Evolutionary conservation across 352 stramenopile species (phyloP).

Genomic region (Pythium monospermum): DNA sequence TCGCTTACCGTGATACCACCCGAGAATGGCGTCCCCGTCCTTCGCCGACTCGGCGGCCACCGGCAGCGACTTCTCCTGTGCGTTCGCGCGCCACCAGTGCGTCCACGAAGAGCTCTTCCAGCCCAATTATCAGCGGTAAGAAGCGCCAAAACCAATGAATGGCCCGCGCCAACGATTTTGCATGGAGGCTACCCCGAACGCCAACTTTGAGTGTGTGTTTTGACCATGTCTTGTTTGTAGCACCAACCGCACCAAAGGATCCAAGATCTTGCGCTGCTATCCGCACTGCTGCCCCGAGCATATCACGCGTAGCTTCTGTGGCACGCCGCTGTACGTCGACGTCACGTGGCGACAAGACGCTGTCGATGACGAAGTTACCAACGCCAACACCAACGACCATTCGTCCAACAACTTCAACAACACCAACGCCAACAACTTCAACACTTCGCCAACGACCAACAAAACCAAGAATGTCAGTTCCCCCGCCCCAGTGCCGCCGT

Average conservation of each 20-base stretch:
- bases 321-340: constrained; percentile 34
- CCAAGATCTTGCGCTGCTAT: constrained; percentile 62
- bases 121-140: constrained; percentile 14
- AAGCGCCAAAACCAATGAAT: no score
- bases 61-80: constrained; percentile 11
- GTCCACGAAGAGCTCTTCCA: constrained; percentile 2
- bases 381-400: neutral
- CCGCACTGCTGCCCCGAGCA: constrained; percentile 60
- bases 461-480: neutral
- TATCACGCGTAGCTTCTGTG: constrained; percentile 58
- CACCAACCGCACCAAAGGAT: constrained; percentile 14
- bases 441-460: neutral
- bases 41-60: no score
- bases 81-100: constrained; percentile 8
- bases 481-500: constrained; percentile 5
- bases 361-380: no score
- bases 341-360: constrained; percentile 25
- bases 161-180: no score
- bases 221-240: neutral
- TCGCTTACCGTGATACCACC: no score
- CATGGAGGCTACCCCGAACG: no score
- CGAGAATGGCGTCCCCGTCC: no score
- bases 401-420: no score
- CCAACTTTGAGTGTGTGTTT: no score
- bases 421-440: neutral